Base-by-base conservation (phyloP, 2,329 filamentous ascomycete genomes). In the Phoma sp. region DNA sequence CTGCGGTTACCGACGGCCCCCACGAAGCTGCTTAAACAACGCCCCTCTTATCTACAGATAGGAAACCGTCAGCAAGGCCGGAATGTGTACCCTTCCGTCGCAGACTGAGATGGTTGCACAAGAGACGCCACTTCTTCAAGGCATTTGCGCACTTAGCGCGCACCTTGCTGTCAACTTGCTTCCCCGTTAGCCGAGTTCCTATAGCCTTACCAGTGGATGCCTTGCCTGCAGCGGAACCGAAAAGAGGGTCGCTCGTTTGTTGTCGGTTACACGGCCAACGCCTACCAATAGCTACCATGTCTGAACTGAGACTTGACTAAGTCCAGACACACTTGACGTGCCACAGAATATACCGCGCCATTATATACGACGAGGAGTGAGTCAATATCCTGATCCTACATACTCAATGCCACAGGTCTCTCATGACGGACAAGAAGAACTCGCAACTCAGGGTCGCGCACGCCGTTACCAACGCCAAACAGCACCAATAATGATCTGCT, bases 171-270 rank as follows among this genome's bases (percentile, higher is more conserved):
- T 46, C 41, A 24, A 23, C 41, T 50, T 30, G 37, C 47, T 47
- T 42, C 37, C 33, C 40, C 40, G 41, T 35, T 41, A 50, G 32
- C 52, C 40, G 41, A 50, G 11, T 22, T 22, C 41, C 41, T 35
- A 22, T 50, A 35, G 47, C 42, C 47, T 42, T 55, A 43, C 14
- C 11, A 30, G 37, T 50, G 46, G 52, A 36, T 50, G 32, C 36
- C n/a, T 49, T 36, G 22, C 40, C 13, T 46, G 45, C 40, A 23
- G 27, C n/a, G 24, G 18, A 41, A 13, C 27, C 24, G 24, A 37
- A 27, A 29, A 40, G 41, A 45, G 35, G 24, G n/a, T 33, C 22
- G 13, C 43, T 23, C 45, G 25, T 36, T 41, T 25, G 27, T 33
- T 30, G 22, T 44, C 22, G 35, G 47, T 49, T 23, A 32, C 52